Evolutionary conservation across 1,284 basidiomycete species (phyloP).

Genomic region (Veloboletus limbatus): DNA sequence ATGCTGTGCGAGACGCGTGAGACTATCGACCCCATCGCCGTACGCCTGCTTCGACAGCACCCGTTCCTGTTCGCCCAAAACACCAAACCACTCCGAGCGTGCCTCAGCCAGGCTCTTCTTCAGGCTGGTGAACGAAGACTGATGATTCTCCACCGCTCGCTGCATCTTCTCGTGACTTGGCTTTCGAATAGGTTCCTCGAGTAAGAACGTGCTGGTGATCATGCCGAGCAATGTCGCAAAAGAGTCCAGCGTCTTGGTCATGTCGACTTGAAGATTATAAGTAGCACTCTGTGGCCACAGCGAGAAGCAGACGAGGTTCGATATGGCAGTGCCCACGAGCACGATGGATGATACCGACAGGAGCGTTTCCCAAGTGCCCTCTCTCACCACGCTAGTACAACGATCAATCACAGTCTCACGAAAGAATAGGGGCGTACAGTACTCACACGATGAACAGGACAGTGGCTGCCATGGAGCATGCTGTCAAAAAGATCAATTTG

Average conservation of each 20-base stretch:
- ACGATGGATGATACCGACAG: constrained; percentile 78
- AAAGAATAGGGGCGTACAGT: too few species aligned
- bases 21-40: constrained; percentile 77
- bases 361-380: constrained; percentile 78
- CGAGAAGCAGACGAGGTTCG: constrained; percentile 80
- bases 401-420: constrained; percentile 2
- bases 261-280: constrained; percentile 76
- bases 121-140: constrained; percentile 82
- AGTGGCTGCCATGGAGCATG: constrained; percentile 89
- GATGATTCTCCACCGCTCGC: constrained; percentile 76
- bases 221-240: constrained; percentile 82
- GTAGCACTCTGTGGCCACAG: constrained; percentile 88
- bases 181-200: constrained; percentile 65
- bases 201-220: constrained; percentile 79
- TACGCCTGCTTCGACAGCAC: constrained; percentile 60
- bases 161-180: constrained; percentile 63
- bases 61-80: constrained; percentile 38
- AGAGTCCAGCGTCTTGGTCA: constrained; percentile 82
- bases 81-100: constrained; percentile 72
- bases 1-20: constrained; percentile 89
- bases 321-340: constrained; percentile 69
- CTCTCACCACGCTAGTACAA: constrained; percentile 72
- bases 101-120: constrained; percentile 84
- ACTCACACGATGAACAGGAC: constrained; percentile 81
- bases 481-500: constrained; percentile 37